Evolutionary conservation across 164 flowering plant genomes (phyloP).

Genomic region (Protea cynaroides): DNA sequence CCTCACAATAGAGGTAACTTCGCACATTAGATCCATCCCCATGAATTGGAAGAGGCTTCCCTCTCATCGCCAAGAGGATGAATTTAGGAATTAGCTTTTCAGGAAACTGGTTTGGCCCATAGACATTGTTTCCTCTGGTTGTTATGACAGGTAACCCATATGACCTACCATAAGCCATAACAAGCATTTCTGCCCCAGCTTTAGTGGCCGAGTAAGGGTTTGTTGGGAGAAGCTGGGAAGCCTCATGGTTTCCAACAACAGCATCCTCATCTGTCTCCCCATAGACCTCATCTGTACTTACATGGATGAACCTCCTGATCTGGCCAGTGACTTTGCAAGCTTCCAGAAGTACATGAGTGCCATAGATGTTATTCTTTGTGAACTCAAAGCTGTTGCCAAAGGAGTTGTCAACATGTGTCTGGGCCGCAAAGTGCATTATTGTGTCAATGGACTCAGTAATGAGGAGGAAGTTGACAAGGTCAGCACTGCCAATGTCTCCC

Average conservation of each 20-base stretch:
- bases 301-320: slow-evolving; percentile 72
- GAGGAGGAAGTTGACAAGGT: slow-evolving; percentile 71
- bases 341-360: slow-evolving; percentile 74
- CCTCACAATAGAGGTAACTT: slow-evolving; percentile 70
- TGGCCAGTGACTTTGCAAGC: slow-evolving; percentile 82
- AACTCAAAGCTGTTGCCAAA: slow-evolving; percentile 84
- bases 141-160: slow-evolving; percentile 75
- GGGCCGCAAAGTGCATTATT: slow-evolving; percentile 83
- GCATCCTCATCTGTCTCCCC: slow-evolving; percentile 84
- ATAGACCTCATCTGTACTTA: slow-evolving; percentile 78
- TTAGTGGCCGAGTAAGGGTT: slow-evolving; percentile 81
- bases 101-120: slow-evolving; percentile 78
- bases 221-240: slow-evolving; percentile 74
- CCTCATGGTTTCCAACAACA: slow-evolving; percentile 73
- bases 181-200: slow-evolving; percentile 87
- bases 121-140: slow-evolving; percentile 75
- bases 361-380: slow-evolving; percentile 74
- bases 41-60: slow-evolving; percentile 63
- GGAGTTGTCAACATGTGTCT: slow-evolving; percentile 77
- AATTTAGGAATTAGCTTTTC: slow-evolving; percentile 73
- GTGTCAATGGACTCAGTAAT: slow-evolving; percentile 72
- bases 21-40: slow-evolving; percentile 76
- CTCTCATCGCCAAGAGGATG: slow-evolving; percentile 67
- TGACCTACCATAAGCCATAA: slow-evolving; percentile 78
- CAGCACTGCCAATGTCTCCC: slow-evolving; percentile 75